phyloP scores from a whole-genome alignment of 805 yeast genomes.

The Candida glaebosa region DNA sequence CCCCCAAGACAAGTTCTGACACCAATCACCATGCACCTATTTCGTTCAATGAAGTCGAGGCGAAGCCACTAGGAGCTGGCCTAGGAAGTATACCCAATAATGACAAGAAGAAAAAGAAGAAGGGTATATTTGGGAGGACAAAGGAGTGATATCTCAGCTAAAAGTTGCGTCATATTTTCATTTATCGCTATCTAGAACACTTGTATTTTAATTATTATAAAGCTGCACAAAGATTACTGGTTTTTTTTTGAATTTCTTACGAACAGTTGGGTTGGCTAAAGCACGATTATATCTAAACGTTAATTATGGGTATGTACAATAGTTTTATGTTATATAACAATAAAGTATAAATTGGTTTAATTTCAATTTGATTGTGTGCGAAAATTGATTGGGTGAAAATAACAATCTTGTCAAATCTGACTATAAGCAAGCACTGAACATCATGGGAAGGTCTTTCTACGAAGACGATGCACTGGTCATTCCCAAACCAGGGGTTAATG shows the following conservation, averaged over 20 bases:
- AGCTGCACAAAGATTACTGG: background rate
- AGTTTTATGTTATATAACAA: too few species aligned
- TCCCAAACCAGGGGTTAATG: conserved; percentile 48
- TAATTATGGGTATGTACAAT: background rate
- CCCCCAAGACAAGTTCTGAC: conserved; percentile 19
- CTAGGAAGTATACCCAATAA: background rate
- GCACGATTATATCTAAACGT: background rate
- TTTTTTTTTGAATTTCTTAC: background rate
- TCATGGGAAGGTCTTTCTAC: conserved; percentile 40
- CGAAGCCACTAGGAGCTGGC: conserved; percentile 27
- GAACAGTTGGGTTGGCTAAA: background rate
- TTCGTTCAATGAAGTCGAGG: conserved; percentile 13
- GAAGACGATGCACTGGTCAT: conserved; percentile 47
- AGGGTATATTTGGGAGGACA: conserved; percentile 22
- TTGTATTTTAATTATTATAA: background rate
- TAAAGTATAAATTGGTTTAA: background rate
- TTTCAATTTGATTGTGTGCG: background rate
- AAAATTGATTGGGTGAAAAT: background rate
- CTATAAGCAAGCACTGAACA: background rate
- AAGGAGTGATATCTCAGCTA: conserved; percentile 5
- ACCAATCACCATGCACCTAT: conserved; percentile 4
- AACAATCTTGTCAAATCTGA: background rate
- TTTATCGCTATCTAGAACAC: background rate
- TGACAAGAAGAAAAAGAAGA: conserved; percentile 21
- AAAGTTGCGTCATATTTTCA: too few species aligned